phyloP scores from a whole-genome alignment of 441 rosid genomes.

The Dalechampia spathulata region DNA sequence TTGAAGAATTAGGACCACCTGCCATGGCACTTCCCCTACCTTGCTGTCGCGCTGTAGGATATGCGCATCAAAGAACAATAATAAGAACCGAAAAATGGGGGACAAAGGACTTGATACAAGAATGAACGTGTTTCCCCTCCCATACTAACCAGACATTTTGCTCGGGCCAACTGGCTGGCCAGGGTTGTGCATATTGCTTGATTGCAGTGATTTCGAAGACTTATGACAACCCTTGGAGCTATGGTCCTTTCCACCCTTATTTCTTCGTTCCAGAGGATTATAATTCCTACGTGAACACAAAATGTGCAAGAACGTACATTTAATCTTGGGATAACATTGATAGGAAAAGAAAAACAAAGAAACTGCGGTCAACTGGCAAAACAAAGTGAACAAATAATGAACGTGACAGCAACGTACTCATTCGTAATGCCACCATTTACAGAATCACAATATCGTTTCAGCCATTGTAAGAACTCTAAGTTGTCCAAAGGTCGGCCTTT shows the following conservation, averaged over 20 bases:
- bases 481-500: slow-evolving; percentile 96
- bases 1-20: slow-evolving; percentile 37
- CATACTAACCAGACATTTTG: slow-evolving; percentile 34
- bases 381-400: neutral
- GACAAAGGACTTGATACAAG: neutral
- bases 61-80: slow-evolving; percentile 13
- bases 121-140: neutral
- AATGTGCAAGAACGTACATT: neutral
- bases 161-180: slow-evolving; percentile 24
- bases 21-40: slow-evolving; percentile 28
- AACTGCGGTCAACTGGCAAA: neutral
- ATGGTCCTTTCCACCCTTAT: slow-evolving; percentile 72
- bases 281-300: slow-evolving; percentile 55
- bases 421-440: slow-evolving; percentile 96
- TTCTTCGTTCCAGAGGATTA: slow-evolving; percentile 85
- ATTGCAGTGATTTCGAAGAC: slow-evolving; percentile 72
- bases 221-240: slow-evolving; percentile 44
- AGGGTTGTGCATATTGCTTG: slow-evolving; percentile 49
- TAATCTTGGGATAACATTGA: neutral
- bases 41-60: slow-evolving; percentile 51
- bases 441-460: slow-evolving; percentile 95
- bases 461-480: slow-evolving; percentile 97
- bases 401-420: slow-evolving; percentile 46
- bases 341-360: neutral
- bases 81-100: neutral